These are phyloP conservation scores for Cordyceps tenuipes DNA, from an alignment of 2,329 filamentous ascomycete genomes.

Conservation along the genomic window DNA sequence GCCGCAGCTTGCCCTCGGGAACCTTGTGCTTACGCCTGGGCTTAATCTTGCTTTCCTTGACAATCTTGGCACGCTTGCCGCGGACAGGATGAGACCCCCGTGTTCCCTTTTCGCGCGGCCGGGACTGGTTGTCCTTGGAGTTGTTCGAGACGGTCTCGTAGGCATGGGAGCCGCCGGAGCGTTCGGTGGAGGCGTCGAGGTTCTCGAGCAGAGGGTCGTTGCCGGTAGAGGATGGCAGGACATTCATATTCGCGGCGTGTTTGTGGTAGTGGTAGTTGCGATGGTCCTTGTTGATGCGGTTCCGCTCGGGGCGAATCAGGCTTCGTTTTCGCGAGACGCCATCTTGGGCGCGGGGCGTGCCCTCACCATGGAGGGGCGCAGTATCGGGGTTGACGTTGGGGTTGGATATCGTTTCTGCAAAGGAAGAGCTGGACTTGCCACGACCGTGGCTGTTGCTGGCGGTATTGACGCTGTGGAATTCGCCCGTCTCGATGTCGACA, in stretches of 20 bases:
- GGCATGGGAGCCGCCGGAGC: conserved; percentile 37
- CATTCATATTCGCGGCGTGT: conserved; percentile 87
- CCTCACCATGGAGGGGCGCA: conserved; percentile 6
- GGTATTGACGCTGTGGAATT: conserved; percentile 32
- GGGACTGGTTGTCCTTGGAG: conserved; percentile 27
- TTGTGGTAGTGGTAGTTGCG: conserved; percentile 95
- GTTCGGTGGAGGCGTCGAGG: conserved; percentile 55
- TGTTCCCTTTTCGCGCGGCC: conserved; percentile 20
- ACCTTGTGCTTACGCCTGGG: conserved; percentile 42
- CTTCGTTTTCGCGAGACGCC: conserved; percentile 66
- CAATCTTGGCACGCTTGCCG: conserved; percentile 52
- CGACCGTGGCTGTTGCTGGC: conserved; percentile 40
- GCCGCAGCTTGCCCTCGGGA: conserved; percentile 57
- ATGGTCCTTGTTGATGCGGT: conserved; percentile 75
- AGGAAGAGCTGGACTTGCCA: conserved; percentile 49
- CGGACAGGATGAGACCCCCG: conserved; percentile 31
- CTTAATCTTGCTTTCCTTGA: conserved; percentile 44
- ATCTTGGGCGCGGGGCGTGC: conserved; percentile 19
- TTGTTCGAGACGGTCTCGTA: conserved; percentile 39
- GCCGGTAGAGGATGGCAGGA: conserved; percentile 83
- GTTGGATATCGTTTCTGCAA: conserved; percentile 47
- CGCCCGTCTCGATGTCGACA: conserved; percentile 59
- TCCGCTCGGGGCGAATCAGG: conserved; percentile 80
- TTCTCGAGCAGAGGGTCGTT: conserved; percentile 83
- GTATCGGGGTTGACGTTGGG: conserved; percentile 48